A percentile compares a stretch with the other conserved stretches of the same genome.
These are phyloP conservation scores for Aspergillus homomorphus DNA, from an alignment of 495 filamentous ascomycete species.

Conservation along the genomic window DNA sequence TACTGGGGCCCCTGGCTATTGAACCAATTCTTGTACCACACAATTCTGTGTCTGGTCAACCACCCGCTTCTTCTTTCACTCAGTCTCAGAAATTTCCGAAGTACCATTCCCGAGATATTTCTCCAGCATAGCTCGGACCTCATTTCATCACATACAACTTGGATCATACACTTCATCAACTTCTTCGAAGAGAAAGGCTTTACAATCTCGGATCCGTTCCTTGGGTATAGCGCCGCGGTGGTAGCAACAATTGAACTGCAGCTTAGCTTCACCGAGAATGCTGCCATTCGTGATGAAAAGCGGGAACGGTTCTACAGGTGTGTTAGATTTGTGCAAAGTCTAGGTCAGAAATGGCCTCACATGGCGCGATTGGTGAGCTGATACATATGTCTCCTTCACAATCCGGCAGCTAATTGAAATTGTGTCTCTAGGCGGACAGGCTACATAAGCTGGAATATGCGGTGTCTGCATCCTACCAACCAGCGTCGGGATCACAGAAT, in stretches of 20 bases:
- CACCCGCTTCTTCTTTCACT: constrained; percentile 46
- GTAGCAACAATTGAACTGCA: constrained; percentile 51
- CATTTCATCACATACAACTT: constrained; percentile 45
- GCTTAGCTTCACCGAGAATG: constrained; percentile 43
- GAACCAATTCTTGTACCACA: constrained; percentile 50
- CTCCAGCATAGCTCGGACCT: constrained; percentile 47
- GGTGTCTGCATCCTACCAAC: constrained; percentile 44
- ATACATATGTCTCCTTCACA: background rate
- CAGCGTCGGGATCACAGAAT: constrained; percentile 37
- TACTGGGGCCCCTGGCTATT: constrained; percentile 51
- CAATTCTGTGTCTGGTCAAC: constrained; percentile 47
- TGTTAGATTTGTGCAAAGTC: constrained; percentile 41
- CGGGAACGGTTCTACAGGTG: constrained; percentile 45
- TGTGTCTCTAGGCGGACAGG: constrained; percentile 33
- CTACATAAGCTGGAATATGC: constrained; percentile 43
- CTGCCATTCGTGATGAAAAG: constrained; percentile 38
- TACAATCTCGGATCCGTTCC: constrained; percentile 43
- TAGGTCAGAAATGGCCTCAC: constrained; percentile 45
- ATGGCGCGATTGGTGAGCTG: constrained; percentile 43
- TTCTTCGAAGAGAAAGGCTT: constrained; percentile 44
- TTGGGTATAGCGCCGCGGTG: constrained; percentile 49
- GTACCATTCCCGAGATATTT: constrained; percentile 49
- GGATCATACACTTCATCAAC: constrained; percentile 49
- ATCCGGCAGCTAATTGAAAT: background rate
- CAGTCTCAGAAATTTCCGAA: constrained; percentile 44